These are phyloP conservation scores for Candida nonsorbophila DNA, from an alignment of 805 yeast genomes.

Conservation along the genomic window DNA sequence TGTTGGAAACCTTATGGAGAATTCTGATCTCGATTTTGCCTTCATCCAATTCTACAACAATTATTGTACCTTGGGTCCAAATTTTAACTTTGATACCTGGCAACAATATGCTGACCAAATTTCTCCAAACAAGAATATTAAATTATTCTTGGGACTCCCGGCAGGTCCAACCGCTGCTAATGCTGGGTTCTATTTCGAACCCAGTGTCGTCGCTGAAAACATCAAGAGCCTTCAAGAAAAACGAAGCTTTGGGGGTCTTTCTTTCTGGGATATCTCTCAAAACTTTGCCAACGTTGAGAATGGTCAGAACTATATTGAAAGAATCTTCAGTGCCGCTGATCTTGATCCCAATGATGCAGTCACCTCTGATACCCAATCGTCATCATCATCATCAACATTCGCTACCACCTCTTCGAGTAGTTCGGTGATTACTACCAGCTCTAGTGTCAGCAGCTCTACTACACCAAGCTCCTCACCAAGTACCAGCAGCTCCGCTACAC, in stretches of 20 bases:
- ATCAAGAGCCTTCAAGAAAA: constrained; percentile 12
- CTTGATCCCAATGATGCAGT: constrained; percentile 15
- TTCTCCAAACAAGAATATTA: constrained; percentile 26
- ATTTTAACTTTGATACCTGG: constrained; percentile 35
- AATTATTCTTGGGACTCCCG: constrained; percentile 32
- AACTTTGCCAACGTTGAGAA: constrained; percentile 24
- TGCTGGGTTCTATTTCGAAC: constrained; percentile 24
- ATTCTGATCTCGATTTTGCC: constrained; percentile 25
- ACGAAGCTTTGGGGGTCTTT: constrained; percentile 57
- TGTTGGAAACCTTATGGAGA: constrained; percentile 22
- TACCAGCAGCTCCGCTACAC: constrained; percentile 2
- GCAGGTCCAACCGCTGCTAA: constrained; percentile 26
- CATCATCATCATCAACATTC: constrained; percentile 3
- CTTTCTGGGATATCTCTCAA: constrained; percentile 82
- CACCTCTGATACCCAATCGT: constrained; percentile 1
- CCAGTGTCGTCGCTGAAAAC: constrained; percentile 14
- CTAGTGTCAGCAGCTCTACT: constrained; percentile 1
- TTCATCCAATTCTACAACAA: constrained; percentile 38
- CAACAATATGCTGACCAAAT: constrained; percentile 19
- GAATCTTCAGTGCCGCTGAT: constrained; percentile 41
- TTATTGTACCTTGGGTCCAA: constrained; percentile 20
- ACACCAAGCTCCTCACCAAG: constrained; percentile 1
- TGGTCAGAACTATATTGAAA: constrained; percentile 19
- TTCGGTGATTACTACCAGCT: constrained; percentile 1
- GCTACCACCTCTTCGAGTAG: constrained; percentile 2